phyloP scores from a whole-genome alignment of 768 basidiomycete genomes.

The Paxillus rubicundulus region DNA sequence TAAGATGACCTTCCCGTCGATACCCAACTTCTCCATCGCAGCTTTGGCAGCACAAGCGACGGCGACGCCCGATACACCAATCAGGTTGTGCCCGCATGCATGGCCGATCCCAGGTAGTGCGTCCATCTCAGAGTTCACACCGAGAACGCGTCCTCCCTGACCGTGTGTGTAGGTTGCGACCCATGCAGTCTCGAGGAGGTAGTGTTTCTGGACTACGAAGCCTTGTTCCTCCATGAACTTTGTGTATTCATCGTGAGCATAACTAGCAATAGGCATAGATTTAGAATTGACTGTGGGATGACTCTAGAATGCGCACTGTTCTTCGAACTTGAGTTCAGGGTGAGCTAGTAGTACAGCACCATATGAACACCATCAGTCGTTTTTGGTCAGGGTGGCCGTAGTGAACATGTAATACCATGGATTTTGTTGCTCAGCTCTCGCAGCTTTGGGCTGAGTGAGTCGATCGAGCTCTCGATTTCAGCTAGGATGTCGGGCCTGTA shows the following conservation, averaged over 20 bases:
- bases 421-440: constrained; percentile 67
- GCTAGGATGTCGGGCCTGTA: constrained; percentile 58
- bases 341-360: constrained; percentile 44
- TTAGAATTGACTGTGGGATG: not conserved
- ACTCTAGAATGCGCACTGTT: constrained; percentile 44
- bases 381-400: not conserved
- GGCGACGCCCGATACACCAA: constrained; percentile 73
- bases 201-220: constrained; percentile 59
- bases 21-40: constrained; percentile 57
- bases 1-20: constrained; percentile 66
- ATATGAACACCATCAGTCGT: not conserved
- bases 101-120: constrained; percentile 61
- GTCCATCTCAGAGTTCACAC: constrained; percentile 82
- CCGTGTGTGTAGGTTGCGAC: constrained; percentile 64
- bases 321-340: constrained; percentile 68
- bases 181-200: constrained; percentile 74
- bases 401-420: constrained; percentile 44
- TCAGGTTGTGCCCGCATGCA: constrained; percentile 82
- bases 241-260: constrained; percentile 71
- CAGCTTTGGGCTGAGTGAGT: constrained; percentile 52
- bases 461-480: constrained; percentile 57
- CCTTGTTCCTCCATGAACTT: constrained; percentile 64
- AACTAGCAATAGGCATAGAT: constrained; percentile 33
- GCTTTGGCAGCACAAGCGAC: constrained; percentile 67
- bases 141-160: constrained; percentile 65